Evolutionary conservation across 352 stramenopile species (phyloP), one percentile per base, ranked within the genome.

Genomic region (Pythium folliculosum): DNA sequence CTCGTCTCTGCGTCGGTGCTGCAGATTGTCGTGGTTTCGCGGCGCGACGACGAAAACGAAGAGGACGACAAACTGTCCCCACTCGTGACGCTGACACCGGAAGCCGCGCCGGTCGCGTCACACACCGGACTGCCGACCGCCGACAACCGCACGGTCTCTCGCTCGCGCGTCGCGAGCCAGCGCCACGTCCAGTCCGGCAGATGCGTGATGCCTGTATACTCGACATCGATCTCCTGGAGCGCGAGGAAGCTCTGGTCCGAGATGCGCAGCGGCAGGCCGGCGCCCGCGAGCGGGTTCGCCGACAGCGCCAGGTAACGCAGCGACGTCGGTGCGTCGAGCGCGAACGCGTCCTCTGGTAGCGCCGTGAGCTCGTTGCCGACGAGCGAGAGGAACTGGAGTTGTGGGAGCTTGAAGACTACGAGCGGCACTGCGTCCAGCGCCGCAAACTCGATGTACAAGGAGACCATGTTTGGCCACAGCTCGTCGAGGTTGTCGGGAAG

Each of bases 381-480:
- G 5, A 70, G 43, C 17, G 63, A 70, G 8, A 70, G 35, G 27
- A 47, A 60, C 49, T 55, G 32, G 7, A 70, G 37, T 2, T 55
- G 5, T 19, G 38, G 5, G 9, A 65, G 16, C 16, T 19, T n/a
- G 32, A 70, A 70, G 5, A 63, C 30, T 1, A 13, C 12, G 19
- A 16, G 16, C 19, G 63, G 63, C 0, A 70, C 30, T 0, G 17
- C 19, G 17, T 37, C n/a, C 1, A 70, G 10, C 35, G 38, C 35
- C 37, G 45, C 55, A 22, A 62, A 62, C 49, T 70, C 63, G 54
- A 65, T 30, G 27, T 65, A 70, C 17, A 70, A 23, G 5, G 19
- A 23, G 3, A 60, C 37, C 1, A 69, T 2, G 4, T 47, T 7
- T 13, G 45, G 22, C 63, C 63, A 70, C 5, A 60, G 16, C 21